Conservation (phyloP, 495 filamentous ascomycete species). For the Rhypophila decipiens region DNA sequence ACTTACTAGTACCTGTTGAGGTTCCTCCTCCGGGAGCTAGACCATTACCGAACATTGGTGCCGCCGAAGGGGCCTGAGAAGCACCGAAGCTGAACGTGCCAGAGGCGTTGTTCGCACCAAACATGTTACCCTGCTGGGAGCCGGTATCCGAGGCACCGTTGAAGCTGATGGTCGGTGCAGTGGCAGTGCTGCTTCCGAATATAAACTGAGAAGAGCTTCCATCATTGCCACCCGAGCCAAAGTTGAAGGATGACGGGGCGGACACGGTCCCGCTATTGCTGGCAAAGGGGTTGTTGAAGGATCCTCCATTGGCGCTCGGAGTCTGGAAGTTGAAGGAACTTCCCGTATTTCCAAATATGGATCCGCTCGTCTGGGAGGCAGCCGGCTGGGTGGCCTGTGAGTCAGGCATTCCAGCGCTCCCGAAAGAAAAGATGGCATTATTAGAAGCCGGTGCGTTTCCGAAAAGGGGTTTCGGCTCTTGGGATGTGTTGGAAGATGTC, state of each 20-base stretch:
- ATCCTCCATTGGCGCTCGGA: conserved; percentile 18
- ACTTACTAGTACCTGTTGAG: conserved; percentile 40
- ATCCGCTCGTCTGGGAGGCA: conserved; percentile 9
- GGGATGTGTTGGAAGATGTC: not conserved
- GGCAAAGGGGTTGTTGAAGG: conserved; percentile 38
- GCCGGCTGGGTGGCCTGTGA: conserved; percentile 19
- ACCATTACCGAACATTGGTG: conserved; percentile 21
- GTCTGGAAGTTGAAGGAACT: conserved; percentile 36
- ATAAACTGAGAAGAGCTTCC: conserved; percentile 17
- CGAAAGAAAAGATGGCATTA: conserved; percentile 21
- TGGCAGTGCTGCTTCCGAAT: conserved; percentile 17
- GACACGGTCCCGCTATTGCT: conserved; percentile 19
- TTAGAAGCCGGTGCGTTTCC: not conserved
- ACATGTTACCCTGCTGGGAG: conserved; percentile 13
- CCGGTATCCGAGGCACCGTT: conserved; percentile 18
- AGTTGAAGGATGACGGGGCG: conserved; percentile 31
- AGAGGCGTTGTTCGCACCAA: conserved; percentile 2
- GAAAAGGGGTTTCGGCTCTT: conserved; percentile 5
- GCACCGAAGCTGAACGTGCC: conserved; percentile 20
- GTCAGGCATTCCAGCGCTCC: conserved; percentile 18
- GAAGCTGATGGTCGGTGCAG: conserved; percentile 26
- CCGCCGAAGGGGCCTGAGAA: conserved; percentile 17
- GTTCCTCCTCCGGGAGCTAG: conserved; percentile 32
- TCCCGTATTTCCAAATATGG: conserved; percentile 17
- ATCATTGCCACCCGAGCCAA: conserved; percentile 22